Conservation (phyloP, 2,329 filamentous ascomycete species). For the Chaetoscypha palmicola region DNA sequence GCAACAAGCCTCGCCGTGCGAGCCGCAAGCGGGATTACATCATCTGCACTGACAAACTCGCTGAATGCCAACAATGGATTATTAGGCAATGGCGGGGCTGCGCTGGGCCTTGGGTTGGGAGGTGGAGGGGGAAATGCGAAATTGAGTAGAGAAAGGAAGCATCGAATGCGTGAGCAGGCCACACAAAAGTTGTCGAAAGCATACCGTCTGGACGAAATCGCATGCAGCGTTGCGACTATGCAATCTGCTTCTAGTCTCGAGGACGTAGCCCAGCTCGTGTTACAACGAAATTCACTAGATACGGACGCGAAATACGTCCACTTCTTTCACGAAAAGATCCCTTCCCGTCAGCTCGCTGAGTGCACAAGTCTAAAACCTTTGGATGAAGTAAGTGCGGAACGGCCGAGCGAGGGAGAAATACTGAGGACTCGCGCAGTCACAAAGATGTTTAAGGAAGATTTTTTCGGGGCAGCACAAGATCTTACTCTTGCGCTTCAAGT, state of each 20-base stretch:
- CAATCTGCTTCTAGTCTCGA: slow-evolving; percentile 71
- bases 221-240: slow-evolving; percentile 77
- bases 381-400: slow-evolving; percentile 58
- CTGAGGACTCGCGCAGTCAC: slow-evolving; percentile 69
- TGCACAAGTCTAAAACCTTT: slow-evolving; percentile 62
- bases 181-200: slow-evolving; percentile 70
- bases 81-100: slow-evolving; percentile 40
- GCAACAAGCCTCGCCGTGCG: slow-evolving; percentile 71
- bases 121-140: slow-evolving; percentile 53
- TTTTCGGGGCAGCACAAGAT: slow-evolving; percentile 61
- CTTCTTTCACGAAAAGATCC: slow-evolving; percentile 88
- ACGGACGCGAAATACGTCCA: slow-evolving; percentile 80
- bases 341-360: slow-evolving; percentile 64
- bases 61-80: slow-evolving; percentile 45
- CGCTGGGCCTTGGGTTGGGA: slow-evolving; percentile 50
- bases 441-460: slow-evolving; percentile 69
- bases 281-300: slow-evolving; percentile 62
- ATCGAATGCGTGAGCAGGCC: slow-evolving; percentile 73
- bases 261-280: slow-evolving; percentile 65
- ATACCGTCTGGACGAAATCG: slow-evolving; percentile 76
- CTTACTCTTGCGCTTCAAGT: slow-evolving; percentile 58
- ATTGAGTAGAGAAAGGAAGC: slow-evolving; percentile 68
- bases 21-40: slow-evolving; percentile 66
- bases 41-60: slow-evolving; percentile 52
- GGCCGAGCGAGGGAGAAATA: slow-evolving; percentile 58